These are phyloP conservation scores for Epichloe baconii DNA, from an alignment of 2,329 filamentous ascomycete genomes.

Conservation along the genomic window DNA sequence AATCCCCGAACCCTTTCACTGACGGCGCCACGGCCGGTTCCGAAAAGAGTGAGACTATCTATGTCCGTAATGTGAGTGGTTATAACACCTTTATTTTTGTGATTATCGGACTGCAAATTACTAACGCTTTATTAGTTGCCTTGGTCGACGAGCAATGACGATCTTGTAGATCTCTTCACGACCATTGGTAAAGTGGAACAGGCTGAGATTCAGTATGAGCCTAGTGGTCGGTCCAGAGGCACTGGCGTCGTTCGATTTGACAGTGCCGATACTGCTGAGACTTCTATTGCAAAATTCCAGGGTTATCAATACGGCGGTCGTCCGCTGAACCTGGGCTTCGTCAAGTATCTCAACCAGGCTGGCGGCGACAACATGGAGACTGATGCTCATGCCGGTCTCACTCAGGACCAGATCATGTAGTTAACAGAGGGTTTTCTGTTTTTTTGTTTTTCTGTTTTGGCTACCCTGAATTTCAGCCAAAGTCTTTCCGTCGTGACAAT, in stretches of 20 bases:
- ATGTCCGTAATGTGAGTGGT: conserved; percentile 82
- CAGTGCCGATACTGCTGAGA: conserved; percentile 69
- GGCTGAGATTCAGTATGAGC: conserved; percentile 98
- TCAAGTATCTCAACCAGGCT: conserved; percentile 73
- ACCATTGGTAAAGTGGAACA: conserved; percentile 97
- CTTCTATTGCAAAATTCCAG: conserved; percentile 91
- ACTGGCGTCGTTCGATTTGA: conserved; percentile 96
- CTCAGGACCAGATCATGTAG: conserved; percentile 98
- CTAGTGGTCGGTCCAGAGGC: conserved; percentile 86
- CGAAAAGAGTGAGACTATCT: conserved; percentile 74
- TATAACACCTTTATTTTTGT: background rate
- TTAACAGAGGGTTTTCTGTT: background rate
- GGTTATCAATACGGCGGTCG: conserved; percentile 95
- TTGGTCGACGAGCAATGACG: conserved; percentile 98
- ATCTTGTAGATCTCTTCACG: conserved; percentile 88
- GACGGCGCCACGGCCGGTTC: conserved; percentile 81
- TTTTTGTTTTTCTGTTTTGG: background rate
- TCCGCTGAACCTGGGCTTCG: conserved; percentile 82
- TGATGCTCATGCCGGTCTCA: conserved; percentile 59
- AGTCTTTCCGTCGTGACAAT: background rate
- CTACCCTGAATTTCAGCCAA: background rate
- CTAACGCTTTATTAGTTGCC: conserved; percentile 51
- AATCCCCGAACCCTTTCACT: conserved; percentile 77
- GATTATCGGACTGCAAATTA: background rate
- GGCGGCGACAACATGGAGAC: conserved; percentile 70